Evolutionary conservation across 768 basidiomycete species (phyloP), one percentile per base, ranked within the genome.

Genomic region (Termitomyces sp.): DNA sequence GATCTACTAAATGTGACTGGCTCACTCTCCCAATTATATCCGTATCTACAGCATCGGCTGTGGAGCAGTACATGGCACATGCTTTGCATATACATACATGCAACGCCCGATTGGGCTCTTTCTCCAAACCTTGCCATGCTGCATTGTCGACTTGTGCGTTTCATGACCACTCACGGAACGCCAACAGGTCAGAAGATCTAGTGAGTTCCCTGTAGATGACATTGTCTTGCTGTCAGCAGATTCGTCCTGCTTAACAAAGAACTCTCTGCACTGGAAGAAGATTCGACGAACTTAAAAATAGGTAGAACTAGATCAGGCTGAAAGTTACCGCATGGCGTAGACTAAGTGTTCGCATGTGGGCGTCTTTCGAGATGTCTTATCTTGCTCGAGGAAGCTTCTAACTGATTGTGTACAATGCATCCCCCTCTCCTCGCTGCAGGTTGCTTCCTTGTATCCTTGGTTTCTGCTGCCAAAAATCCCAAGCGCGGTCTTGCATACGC

Each of bases 401-500:
- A 40, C 4, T 40, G 37, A 43, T 1, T 54, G 4, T 38, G 12
- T 32, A 50, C 48, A 20, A 66, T 66, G 67, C 57, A 45, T 49
- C 40, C 64, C 38, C 45, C 25, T 46, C 51, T 61, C 29, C 34
- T 60, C 36, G 25, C 14, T 25, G 55, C 43, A 38, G 45, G 55
- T 25, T 14, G 54, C 14, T 46, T 29, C 7, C 37, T 66, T 50
- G 29, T 57, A 29, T 25, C 49, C 47, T 43, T 57, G 10, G 53
- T 37, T n/a, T 48, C 56, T 56, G 67, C 64, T n/a, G 61, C 63
- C 59, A 74, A 75, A 59, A 82, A 80, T 45, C 61, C 62, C 3
- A 74, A 76, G 15, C 77, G 83, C 34, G 74, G 74, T 42, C 60
- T 76, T 1, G 68, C 73, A n/a, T 75, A 70, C 56, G 68, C 73